phyloP scores from a whole-genome alignment of 1,139 yeast species.

The Ogataea hybrid region DNA sequence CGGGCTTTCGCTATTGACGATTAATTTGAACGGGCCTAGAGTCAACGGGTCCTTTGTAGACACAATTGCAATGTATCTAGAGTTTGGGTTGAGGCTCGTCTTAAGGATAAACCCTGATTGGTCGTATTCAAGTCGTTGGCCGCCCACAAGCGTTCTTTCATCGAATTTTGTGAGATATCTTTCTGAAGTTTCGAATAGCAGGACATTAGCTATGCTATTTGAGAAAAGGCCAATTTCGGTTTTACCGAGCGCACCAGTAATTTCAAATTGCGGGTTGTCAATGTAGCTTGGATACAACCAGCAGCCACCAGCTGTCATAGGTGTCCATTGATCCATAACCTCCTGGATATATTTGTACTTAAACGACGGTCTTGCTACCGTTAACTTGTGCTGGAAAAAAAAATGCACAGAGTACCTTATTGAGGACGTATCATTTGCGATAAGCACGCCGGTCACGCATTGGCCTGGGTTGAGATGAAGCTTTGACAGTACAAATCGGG shows the following conservation, averaged over 20 bases:
- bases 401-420: conserved; percentile 28
- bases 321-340: conserved; percentile 48
- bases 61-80: conserved; percentile 35
- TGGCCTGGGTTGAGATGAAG: conserved; percentile 34
- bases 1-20: conserved; percentile 10
- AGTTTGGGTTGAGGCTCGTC: conserved; percentile 39
- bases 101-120: conserved; percentile 15
- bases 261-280: conserved; percentile 63
- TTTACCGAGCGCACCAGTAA: conserved; percentile 10
- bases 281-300: conserved; percentile 50
- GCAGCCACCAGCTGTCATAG: conserved; percentile 50
- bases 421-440: conserved; percentile 1
- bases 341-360: conserved; percentile 34
- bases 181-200: conserved; percentile 16
- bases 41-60: conserved; percentile 36
- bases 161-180: conserved; percentile 12
- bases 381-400: conserved; percentile 41
- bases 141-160: conserved; percentile 18
- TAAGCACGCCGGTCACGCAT: conserved; percentile 23
- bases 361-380: conserved; percentile 30
- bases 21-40: conserved; percentile 13
- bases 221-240: conserved; percentile 14
- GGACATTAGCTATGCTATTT: conserved; percentile 11
- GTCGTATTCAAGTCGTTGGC: conserved; percentile 12
- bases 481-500: conserved; percentile 33